These are phyloP conservation scores for Colletotrichum tropicicola DNA, from an alignment of 2,329 filamentous ascomycete species.

Conservation along the genomic window DNA sequence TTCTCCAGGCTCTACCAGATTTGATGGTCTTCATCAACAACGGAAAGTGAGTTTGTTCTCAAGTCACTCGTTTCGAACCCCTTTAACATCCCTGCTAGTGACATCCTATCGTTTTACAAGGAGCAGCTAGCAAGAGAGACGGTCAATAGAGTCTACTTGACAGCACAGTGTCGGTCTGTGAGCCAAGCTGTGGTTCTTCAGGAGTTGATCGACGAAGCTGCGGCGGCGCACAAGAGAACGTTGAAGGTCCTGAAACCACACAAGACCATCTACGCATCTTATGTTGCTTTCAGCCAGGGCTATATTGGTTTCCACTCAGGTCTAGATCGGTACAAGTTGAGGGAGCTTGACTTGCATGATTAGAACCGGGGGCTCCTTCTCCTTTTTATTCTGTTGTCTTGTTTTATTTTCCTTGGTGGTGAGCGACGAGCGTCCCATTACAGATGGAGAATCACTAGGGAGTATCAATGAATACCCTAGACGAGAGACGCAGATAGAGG, in stretches of 20 bases:
- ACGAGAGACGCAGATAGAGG: no score
- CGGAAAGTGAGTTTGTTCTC: neutral
- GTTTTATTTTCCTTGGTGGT: neutral
- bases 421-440: no score
- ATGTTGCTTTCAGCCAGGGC: neutral
- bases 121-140: neutral
- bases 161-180: neutral
- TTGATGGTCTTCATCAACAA: neutral
- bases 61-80: no score
- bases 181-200: neutral
- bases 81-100: neutral
- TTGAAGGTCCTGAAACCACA: neutral
- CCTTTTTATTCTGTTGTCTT: no score
- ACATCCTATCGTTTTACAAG: neutral
- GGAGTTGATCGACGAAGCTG: neutral
- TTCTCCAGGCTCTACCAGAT: neutral
- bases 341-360: neutral
- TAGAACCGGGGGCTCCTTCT: no score
- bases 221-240: neutral
- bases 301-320: neutral
- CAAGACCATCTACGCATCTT: neutral
- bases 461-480: no score
- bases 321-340: neutral
- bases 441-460: no score
- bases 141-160: neutral